A percentile compares a stretch with the other conserved stretches of the same genome.
Conservation (phyloP, 1,284 basidiomycete species). For the Butyriboletus regius region DNA sequence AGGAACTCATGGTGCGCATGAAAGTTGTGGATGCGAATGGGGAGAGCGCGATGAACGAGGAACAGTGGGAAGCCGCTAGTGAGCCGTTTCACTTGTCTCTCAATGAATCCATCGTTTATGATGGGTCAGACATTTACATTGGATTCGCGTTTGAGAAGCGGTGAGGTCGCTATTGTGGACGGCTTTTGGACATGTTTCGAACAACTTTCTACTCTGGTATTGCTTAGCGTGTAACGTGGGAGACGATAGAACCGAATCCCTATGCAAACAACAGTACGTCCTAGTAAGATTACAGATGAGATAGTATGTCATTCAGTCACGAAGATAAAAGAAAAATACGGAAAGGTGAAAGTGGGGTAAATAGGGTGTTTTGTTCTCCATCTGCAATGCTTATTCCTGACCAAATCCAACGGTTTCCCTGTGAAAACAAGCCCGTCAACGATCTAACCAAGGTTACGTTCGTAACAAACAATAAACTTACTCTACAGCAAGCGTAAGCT, state of each 20-base stretch:
- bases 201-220: conserved; percentile 1
- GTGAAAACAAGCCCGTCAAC: conserved; percentile 11
- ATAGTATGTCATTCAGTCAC: conserved; percentile 18
- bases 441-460: conserved; percentile 2
- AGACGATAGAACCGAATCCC: neutral
- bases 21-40: conserved; percentile 78
- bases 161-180: conserved; percentile 22
- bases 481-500: conserved; percentile 79
- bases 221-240: conserved; percentile 1
- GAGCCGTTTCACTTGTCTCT: conserved; percentile 34
- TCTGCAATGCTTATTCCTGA: conserved; percentile 43
- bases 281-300: conserved; percentile 27
- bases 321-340: conserved; percentile 5
- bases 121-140: conserved; percentile 65
- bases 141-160: conserved; percentile 76
- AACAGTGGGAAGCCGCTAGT: conserved; percentile 96
- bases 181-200: conserved; percentile 1
- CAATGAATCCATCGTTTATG: conserved; percentile 5
- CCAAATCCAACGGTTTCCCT: conserved; percentile 70
- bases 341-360: conserved; percentile 11
- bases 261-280: conserved; percentile 16
- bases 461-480: conserved; percentile 32
- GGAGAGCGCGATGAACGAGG: conserved; percentile 81
- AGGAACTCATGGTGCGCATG: conserved; percentile 76
- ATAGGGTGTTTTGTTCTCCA: conserved; percentile 7